Evolutionary conservation across 2,329 filamentous ascomycete genomes (phyloP), one percentile per base, ranked within the genome.

Genomic region (Domatiomyces catenatus): DNA sequence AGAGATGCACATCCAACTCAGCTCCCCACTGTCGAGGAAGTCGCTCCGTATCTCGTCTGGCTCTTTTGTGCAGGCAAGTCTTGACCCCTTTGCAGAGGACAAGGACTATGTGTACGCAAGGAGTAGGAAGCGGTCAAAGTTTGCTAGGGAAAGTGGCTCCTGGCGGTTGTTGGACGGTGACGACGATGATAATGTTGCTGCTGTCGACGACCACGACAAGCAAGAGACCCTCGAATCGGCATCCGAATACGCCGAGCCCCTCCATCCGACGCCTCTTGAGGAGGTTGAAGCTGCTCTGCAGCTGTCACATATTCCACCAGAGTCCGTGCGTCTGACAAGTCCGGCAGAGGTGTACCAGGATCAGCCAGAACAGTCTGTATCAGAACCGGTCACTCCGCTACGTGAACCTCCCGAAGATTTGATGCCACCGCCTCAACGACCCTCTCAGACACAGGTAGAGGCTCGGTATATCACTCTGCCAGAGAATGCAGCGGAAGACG

Each of bases 131-230:
- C 76, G 78, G 50, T 79, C 82, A 6, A 79, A 80, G 44, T 84
- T 84, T 64, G 77, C 81, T 52, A 72, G 81, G 54, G 72, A 78
- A 48, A 81, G 79, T 60, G 76, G 72, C 26, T 72, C 77, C 24
- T 95, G 90, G 90, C 81, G 76, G 55, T 84, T 89, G 60, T 73
- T 74, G 19, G 84, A 82, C 60, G 60, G 62, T 39, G 60, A 59
- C 19, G 59, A 60, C 2, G 56, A 56, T 8, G 47, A 53, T 47
- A 26, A 51, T 18, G 54, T 52, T n/a, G 50, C 46, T 24, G 54
- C n/a, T n/a, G n/a, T n/a, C n/a, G n/a, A n/a, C n/a, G n/a, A n/a
- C n/a, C n/a, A 44, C 12, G 39, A 50, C 3, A 24, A 22, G 24
- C 43, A 49, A 28, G 12, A 12, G 32, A 12, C 32, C 12, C 10